Conservation (phyloP, 768 basidiomycete genomes). For the Pisolithus tinctorius region DNA sequence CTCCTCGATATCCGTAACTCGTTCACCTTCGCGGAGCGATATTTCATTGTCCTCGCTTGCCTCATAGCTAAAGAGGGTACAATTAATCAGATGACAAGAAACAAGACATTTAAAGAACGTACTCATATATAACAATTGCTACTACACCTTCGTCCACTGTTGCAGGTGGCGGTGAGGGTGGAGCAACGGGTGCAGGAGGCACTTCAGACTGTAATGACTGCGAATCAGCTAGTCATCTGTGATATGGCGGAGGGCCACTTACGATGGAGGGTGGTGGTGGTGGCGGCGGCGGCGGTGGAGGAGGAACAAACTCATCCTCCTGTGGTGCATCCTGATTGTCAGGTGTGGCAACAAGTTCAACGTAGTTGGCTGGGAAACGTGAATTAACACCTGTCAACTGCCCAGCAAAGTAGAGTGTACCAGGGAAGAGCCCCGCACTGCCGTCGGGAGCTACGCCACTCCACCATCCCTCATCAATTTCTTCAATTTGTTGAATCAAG, state of each 20-base stretch:
- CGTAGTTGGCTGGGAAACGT: constrained; percentile 65
- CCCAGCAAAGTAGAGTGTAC: constrained; percentile 32
- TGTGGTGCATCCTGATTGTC: constrained; percentile 32
- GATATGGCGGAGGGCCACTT: constrained; percentile 13
- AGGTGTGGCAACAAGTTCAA: constrained; percentile 58
- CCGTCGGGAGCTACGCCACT: constrained; percentile 65
- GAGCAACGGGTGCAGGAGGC: constrained; percentile 28
- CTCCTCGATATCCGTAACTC: constrained; percentile 71
- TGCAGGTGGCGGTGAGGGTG: constrained; percentile 44
- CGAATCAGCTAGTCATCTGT: not conserved
- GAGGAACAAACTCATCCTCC: constrained; percentile 34
- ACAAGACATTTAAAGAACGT: constrained; percentile 20
- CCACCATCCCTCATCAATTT: constrained; percentile 93
- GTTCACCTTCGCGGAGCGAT: constrained; percentile 76
- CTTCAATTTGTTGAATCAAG: constrained; percentile 73
- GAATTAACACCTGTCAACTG: not conserved
- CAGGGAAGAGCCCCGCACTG: constrained; percentile 80
- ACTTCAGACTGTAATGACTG: constrained; percentile 22
- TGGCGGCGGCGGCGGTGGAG: constrained; percentile 50
- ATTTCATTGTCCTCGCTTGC: constrained; percentile 91
- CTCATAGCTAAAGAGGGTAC: constrained; percentile 60
- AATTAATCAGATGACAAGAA: not conserved
- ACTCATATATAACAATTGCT: constrained; percentile 71
- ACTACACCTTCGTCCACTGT: constrained; percentile 49
- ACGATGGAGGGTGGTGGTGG: constrained; percentile 38